Percentiles rank a stretch among this genome's conserved stretches.
These are phyloP conservation scores for Daedaleopsis sinensis DNA, from an alignment of 768 basidiomycete species.

Conservation along the genomic window DNA sequence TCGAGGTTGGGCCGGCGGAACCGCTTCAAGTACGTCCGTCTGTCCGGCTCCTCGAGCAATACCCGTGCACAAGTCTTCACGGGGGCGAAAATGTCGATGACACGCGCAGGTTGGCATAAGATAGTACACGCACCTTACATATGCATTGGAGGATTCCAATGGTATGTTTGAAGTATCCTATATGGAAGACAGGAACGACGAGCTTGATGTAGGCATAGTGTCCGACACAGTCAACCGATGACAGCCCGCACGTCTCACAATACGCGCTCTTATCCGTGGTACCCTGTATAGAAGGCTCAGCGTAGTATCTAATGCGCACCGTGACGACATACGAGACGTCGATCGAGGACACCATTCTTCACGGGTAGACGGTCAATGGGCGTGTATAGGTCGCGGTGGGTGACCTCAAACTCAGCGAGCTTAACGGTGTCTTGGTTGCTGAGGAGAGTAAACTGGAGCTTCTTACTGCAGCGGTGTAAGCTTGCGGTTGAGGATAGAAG, in stretches of 20 bases:
- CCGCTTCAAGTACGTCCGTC: conserved; percentile 81
- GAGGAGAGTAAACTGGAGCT: conserved; percentile 93
- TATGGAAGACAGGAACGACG: conserved; percentile 95
- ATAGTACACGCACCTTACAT: conserved; percentile 76
- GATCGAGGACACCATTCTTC: conserved; percentile 90
- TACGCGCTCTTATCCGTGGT: conserved; percentile 91
- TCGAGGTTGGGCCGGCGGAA: conserved; percentile 91
- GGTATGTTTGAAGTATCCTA: conserved; percentile 97
- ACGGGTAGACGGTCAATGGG: conserved; percentile 82
- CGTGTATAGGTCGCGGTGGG: conserved; percentile 89
- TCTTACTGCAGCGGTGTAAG: conserved; percentile 60
- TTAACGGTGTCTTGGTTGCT: conserved; percentile 95
- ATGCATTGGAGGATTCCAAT: conserved; percentile 93
- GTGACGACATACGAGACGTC: conserved; percentile 64
- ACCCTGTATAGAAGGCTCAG: conserved; percentile 54
- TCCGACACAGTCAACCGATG: conserved; percentile 92
- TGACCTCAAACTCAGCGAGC: conserved; percentile 95
- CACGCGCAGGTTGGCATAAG: background rate
- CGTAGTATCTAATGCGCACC: background rate
- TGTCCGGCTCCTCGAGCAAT: conserved; percentile 83
- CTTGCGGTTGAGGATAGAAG: background rate
- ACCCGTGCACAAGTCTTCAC: conserved; percentile 87
- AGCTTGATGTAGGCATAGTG: conserved; percentile 99
- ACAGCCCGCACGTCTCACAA: conserved; percentile 94
- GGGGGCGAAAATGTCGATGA: background rate